Base-by-base conservation (phyloP, 2,329 filamentous ascomycete genomes). In the Curvularia verruculosa region DNA sequence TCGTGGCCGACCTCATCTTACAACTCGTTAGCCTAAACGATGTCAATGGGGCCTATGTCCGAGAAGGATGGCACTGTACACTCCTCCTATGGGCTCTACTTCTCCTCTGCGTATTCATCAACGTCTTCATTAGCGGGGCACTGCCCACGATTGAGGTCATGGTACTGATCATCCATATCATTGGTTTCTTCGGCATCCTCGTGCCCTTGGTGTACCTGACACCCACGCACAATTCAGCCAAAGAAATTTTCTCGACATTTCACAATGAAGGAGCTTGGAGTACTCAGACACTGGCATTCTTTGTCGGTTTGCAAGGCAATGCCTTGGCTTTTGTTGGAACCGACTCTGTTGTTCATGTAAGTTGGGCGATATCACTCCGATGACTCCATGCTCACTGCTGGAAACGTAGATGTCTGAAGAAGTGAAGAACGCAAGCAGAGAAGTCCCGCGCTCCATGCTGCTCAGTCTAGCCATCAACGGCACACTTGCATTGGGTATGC, bases 151-250 rank as follows among this genome's bases (percentile, higher is more conserved):
- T 83, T 41, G 83, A 86, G 65, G 79, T 80, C 1, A 60, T 81
- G 13, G 75, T 83, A 21, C 69, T 84, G 7, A 75, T 82, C 24
- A 64, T 84, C 3, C 83, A 85, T 54, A 71, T 84, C n/a, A 65
- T 81, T 13, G 83, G 82, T 3, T 81, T 84, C 65, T 81, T 84
- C 54, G 82, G 78, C 0, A 80, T 84, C 52, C 68, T 85, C 10
- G 79, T 84, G 23, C 71, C 73, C 0, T 18, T 75, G 46, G 70
- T 74, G 2, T 75, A 75, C 40, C 54, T 75, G 21, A 68, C 72
- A 1, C 75, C 80, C 1, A 72, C 74, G 8, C 75, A 77, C 39
- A 73, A 76, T 18, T 72, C 79, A 0, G 65, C 75, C 13, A 69
- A 69, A 41, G 60, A 67, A 1, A 74, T 83, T 0, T 82, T 84